Conservation (phyloP, 2,329 filamentous ascomycete species). For the Gnomoniopsis smithogilvyi region DNA sequence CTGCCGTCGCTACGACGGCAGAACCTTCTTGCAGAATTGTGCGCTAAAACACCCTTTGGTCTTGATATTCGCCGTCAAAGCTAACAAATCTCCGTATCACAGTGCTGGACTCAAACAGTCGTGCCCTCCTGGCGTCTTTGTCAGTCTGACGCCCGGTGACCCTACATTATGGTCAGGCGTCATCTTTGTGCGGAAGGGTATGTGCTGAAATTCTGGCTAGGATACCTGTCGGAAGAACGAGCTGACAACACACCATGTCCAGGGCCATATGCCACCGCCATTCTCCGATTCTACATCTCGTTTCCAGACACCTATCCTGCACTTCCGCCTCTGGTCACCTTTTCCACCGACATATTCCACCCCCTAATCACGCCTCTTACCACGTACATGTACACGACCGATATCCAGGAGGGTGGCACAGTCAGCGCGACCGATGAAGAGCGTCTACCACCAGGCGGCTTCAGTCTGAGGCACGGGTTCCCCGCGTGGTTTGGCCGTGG, state of each 20-base stretch:
- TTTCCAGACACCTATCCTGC: slow-evolving; percentile 80
- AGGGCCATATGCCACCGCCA: slow-evolving; percentile 87
- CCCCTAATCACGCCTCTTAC: slow-evolving; percentile 88
- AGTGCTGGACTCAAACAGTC: slow-evolving; percentile 79
- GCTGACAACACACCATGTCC: neutral
- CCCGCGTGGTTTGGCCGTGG: slow-evolving; percentile 79
- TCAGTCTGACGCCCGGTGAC: slow-evolving; percentile 79
- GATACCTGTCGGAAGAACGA: slow-evolving; percentile 12
- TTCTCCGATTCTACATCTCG: slow-evolving; percentile 85
- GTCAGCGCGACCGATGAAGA: slow-evolving; percentile 83
- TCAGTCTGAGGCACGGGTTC: slow-evolving; percentile 88
- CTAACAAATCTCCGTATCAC: slow-evolving; percentile 24
- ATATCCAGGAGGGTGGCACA: slow-evolving; percentile 69
- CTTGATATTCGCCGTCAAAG: slow-evolving; percentile 8
- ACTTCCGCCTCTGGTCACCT: slow-evolving; percentile 79
- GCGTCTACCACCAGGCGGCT: slow-evolving; percentile 80
- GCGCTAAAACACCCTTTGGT: slow-evolving; percentile 30
- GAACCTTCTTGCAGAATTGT: slow-evolving; percentile 82
- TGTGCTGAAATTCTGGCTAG: slow-evolving; percentile 1
- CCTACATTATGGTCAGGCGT: slow-evolving; percentile 85
- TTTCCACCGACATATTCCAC: slow-evolving; percentile 92
- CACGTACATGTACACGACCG: slow-evolving; percentile 90
- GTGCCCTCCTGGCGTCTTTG: slow-evolving; percentile 82
- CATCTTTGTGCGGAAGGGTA: slow-evolving; percentile 86
- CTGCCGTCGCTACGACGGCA: slow-evolving; percentile 65